Conservation (phyloP, 1,284 basidiomycete species). For the Sanghuangporus sanghuang region DNA sequence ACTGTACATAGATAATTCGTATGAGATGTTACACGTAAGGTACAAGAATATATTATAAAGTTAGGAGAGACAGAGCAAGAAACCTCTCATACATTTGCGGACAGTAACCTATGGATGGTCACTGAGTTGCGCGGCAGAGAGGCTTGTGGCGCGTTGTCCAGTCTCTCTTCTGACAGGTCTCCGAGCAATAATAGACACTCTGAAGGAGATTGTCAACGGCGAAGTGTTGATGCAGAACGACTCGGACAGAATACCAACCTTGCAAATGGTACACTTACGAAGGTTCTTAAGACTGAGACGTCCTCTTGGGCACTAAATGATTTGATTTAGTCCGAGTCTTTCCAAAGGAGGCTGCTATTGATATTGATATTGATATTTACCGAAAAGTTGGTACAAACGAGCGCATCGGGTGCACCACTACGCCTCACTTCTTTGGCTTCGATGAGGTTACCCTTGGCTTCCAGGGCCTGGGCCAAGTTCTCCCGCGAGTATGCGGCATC, state of each 20-base stretch:
- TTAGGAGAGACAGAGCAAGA: no score
- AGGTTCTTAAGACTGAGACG: constrained; percentile 19
- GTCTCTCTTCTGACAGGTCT: constrained; percentile 22
- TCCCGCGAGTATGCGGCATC: constrained; percentile 32
- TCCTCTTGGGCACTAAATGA: constrained; percentile 21
- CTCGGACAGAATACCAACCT: constrained; percentile 12
- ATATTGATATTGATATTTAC: constrained; percentile 7
- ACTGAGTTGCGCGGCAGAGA: neutral
- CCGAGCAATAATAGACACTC: constrained; percentile 24
- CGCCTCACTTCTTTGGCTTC: constrained; percentile 26
- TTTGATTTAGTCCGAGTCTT: constrained; percentile 5
- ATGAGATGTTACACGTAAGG: no score
- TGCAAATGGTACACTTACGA: constrained; percentile 21
- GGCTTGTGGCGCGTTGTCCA: constrained; percentile 22
- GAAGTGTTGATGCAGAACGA: neutral
- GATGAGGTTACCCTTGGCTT: constrained; percentile 25
- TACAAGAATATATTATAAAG: no score
- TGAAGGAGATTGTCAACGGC: constrained; percentile 4
- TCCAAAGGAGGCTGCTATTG: neutral
- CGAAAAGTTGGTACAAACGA: constrained; percentile 28
- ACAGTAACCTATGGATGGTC: neutral
- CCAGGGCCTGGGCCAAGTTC: constrained; percentile 26
- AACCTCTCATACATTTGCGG: no score
- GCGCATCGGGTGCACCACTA: constrained; percentile 22
- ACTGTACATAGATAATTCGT: no score